Base-by-base conservation (phyloP, 2,329 filamentous ascomycete genomes). In the Phialophora expanda region DNA sequence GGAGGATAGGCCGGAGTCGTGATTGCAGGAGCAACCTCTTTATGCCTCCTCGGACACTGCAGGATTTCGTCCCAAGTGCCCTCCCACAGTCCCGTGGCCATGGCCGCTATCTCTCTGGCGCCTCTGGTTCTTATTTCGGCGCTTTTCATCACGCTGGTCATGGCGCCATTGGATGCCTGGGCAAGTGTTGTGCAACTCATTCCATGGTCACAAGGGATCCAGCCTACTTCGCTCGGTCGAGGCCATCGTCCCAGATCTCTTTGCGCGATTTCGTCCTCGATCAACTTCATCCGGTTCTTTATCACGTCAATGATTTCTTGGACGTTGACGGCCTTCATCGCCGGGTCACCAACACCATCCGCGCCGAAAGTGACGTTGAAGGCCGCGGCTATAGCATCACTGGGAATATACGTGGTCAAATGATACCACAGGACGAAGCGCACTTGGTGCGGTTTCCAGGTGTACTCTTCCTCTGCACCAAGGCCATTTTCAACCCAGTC, bases 401-500 rank as follows among this genome's bases (percentile, higher is more conserved):
- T 41, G 12, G 46, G 41, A 4, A 68, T 53, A 26, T n/a, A 60
- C 38, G 66, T 68, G n/a, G 61, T 66, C 28, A 66, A 41, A 20
- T 62, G 46, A 61, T 66, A 68, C 64, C 66, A 68, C 9, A 66
- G 17, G 17, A 68, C 63, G 60, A 68, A 68, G 30, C 61, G 64
- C 41, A 50, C 58, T 20, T 68, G 44, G 30, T 56, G 56, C 28
- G 66, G 60, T 14, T 46, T n/a, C 60, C 60, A 66, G 8, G 26
- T 34, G 38, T 64, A 55, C 34, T 46, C 46, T 20, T 59, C 56
- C 11, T 41, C 32, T 22, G 81, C 82, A 59, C 85, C 81, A 28
- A 81, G 78, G 73, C 86, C 87, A 32, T 26, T 50, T 11, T 34
- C 28, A 4, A 48, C 44, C 14, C 14, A 17, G 26, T 48, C 38